Evolutionary conservation across 805 yeast genomes (phyloP).

Genomic region (Myxozyma sirexii): DNA sequence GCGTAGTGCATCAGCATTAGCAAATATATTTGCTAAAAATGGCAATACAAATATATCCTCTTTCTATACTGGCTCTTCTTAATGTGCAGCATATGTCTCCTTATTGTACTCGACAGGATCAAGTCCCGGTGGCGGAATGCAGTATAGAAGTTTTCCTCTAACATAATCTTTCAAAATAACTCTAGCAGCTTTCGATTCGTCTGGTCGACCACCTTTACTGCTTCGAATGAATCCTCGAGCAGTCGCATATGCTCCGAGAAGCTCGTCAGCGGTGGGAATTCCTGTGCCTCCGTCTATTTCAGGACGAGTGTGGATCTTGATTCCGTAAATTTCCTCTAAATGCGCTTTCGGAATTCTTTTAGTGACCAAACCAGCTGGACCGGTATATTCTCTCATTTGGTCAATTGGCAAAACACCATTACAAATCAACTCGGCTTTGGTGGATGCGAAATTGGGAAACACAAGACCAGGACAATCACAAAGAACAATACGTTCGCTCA

Average conservation of each 20-base stretch:
- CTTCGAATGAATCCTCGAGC: constrained; percentile 94
- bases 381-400: constrained; percentile 88
- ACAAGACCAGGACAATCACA: constrained; percentile 99
- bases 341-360: constrained; percentile 86
- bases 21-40: neutral
- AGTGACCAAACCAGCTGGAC: constrained; percentile 83
- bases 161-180: constrained; percentile 92
- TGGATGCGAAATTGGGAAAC: constrained; percentile 95
- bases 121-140: constrained; percentile 82
- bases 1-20: too few relatives aligned
- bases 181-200: constrained; percentile 92
- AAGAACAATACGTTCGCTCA: constrained; percentile 77
- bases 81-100: constrained; percentile 44
- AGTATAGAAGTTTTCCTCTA: constrained; percentile 81
- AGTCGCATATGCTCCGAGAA: constrained; percentile 88
- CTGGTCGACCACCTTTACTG: constrained; percentile 96
- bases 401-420: constrained; percentile 99
- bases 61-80: neutral
- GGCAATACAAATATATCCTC: neutral
- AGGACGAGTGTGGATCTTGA: constrained; percentile 75
- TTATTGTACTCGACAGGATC: constrained; percentile 70
- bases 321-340: constrained; percentile 91
- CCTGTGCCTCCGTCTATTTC: constrained; percentile 88
- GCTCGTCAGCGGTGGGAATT: constrained; percentile 81
- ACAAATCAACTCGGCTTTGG: constrained; percentile 95